Evolutionary conservation across 345 rosid genomes (phyloP), one percentile per base, ranked within the genome.

Genomic region (Lagerstroemia speciosa): DNA sequence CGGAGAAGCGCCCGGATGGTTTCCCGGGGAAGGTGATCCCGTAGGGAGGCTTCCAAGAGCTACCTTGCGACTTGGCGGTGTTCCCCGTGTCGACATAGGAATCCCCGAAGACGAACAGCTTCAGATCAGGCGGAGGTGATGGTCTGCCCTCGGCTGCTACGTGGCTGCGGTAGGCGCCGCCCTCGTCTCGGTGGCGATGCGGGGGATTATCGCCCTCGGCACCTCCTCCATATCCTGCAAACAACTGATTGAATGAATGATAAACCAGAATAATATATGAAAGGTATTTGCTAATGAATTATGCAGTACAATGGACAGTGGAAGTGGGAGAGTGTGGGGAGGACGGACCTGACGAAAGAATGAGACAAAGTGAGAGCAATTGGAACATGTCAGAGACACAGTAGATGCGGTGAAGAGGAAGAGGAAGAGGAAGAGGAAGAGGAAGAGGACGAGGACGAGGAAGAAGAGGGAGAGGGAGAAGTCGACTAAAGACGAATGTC

Each of bases 21-120:
- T 74, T 82, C 7, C 90, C 90, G 2, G 93, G 93, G 58, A 78
- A 85, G 62, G 90, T 84, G 67, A 75, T 40, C 2, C 90, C 93
- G 20, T 87, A 85, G 17, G 93, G 93, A 6, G 65, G 29, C 68
- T 79, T 84, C 93, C 93, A 87, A 3, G 90, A 76, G 68, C 30
- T 60, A 15, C 78, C 27, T 1, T 12, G 5, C 30, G 76, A 29
- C 53, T 65, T 80, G 1, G 69, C 32, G 74, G 58, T 63, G 81
- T 88, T 88, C 16, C 93, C 93, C 10, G 93, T 85, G 71, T 88
- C 93, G 12, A 75, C 89, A 8, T 86, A 88, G 1, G 93, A 88
- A 63, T 86, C 90, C n/a, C 93, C 93, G 45, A 88, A 88, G 24
- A 84, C 93, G 67, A 88, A 86, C 29, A 88, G 81, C 80, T 78